Conservation (phyloP, 805 yeast genomes). For the Barnettozyma sucrosica region DNA sequence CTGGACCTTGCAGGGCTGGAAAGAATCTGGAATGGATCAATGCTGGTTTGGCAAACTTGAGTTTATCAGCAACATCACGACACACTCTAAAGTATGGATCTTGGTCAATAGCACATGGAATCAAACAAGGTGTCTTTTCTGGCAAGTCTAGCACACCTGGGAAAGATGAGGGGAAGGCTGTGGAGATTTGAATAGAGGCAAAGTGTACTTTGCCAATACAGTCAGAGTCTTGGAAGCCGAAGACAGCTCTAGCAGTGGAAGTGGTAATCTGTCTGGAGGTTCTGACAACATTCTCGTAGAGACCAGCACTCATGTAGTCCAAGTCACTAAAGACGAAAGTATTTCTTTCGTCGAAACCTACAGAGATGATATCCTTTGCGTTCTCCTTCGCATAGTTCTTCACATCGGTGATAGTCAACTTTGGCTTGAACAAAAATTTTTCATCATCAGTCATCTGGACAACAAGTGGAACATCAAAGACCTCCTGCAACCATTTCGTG, state of each 20-base stretch:
- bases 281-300: constrained; percentile 91
- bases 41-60: constrained; percentile 86
- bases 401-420: constrained; percentile 84
- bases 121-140: constrained; percentile 87
- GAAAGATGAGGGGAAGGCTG: constrained; percentile 93
- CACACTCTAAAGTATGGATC: constrained; percentile 97
- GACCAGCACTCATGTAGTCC: constrained; percentile 86
- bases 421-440: constrained; percentile 89
- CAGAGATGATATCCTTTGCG: constrained; percentile 88
- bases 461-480: constrained; percentile 91
- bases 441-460: constrained; percentile 96
- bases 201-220: constrained; percentile 92
- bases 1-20: constrained; percentile 96
- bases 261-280: constrained; percentile 93
- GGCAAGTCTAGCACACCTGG: constrained; percentile 88
- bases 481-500: constrained; percentile 98
- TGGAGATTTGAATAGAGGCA: constrained; percentile 93
- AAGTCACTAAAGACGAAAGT: constrained; percentile 94
- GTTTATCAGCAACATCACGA: constrained; percentile 93
- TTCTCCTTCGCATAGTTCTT: constrained; percentile 74
- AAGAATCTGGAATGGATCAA: constrained; percentile 91
- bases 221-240: constrained; percentile 92
- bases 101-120: constrained; percentile 99
- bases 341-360: constrained; percentile 91
- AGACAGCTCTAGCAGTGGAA: constrained; percentile 94